Conservation (phyloP, 2,329 filamentous ascomycete species). For the Fusarium citri region DNA sequence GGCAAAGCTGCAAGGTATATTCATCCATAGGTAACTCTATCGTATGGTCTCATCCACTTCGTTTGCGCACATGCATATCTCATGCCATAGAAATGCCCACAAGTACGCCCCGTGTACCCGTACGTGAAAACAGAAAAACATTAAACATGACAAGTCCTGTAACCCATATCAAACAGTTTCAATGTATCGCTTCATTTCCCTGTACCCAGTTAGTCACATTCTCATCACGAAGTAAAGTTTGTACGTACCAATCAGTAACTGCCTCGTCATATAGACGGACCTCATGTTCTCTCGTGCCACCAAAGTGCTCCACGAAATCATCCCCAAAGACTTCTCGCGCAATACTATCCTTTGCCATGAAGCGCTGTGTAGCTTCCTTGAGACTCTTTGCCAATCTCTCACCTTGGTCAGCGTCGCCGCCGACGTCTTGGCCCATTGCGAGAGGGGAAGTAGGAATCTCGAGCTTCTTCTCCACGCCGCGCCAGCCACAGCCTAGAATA, state of each 20-base stretch:
- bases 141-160: constrained; percentile 31
- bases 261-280: constrained; percentile 92
- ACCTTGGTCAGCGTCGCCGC: constrained; percentile 76
- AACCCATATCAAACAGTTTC: constrained; percentile 68
- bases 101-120: constrained; percentile 31
- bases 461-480: constrained; percentile 92
- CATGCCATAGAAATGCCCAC: constrained; percentile 19
- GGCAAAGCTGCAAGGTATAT: constrained; percentile 35
- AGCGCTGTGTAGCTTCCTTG: constrained; percentile 83
- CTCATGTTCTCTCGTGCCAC: constrained; percentile 92
- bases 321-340: constrained; percentile 95
- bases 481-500: constrained; percentile 88
- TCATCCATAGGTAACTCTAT: constrained; percentile 25
- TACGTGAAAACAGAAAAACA: constrained; percentile 6
- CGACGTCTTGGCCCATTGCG: constrained; percentile 85
- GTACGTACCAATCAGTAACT: constrained; percentile 91
- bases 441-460: constrained; percentile 85
- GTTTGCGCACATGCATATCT: constrained; percentile 19
- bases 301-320: constrained; percentile 95
- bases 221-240: no score
- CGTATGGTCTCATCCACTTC: constrained; percentile 7
- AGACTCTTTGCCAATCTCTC: constrained; percentile 84
- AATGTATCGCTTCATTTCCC: constrained; percentile 83
- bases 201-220: constrained; percentile 49
- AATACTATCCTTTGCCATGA: constrained; percentile 81